Percentiles rank a stretch among this genome's conserved stretches.
phyloP scores from a whole-genome alignment of 129 eudicot species.

The Centella asiatica region DNA sequence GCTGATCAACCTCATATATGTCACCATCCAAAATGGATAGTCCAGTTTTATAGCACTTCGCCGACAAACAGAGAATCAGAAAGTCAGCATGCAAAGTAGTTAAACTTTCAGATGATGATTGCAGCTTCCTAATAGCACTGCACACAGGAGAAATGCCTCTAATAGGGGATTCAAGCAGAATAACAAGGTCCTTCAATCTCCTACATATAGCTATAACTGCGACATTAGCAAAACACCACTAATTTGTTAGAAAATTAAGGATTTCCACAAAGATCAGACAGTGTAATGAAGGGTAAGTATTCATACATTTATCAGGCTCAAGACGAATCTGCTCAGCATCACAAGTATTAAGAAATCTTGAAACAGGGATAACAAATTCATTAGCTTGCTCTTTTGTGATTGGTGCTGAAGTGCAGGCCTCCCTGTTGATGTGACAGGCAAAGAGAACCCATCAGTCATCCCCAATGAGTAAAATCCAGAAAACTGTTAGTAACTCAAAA shows the following conservation, averaged over 20 bases:
- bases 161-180: slow-evolving; percentile 59
- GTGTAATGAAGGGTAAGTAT: not conserved
- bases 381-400: slow-evolving; percentile 49
- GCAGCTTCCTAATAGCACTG: slow-evolving; percentile 69
- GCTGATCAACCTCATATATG: slow-evolving; percentile 81
- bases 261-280: not conserved
- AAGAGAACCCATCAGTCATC: not conserved
- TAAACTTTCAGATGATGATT: slow-evolving; percentile 56
- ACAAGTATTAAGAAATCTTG: slow-evolving; percentile 67
- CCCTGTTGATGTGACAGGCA: slow-evolving; percentile 37
- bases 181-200: slow-evolving; percentile 60
- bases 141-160: slow-evolving; percentile 79
- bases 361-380: slow-evolving; percentile 43
- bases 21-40: slow-evolving; percentile 68
- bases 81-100: slow-evolving; percentile 82
- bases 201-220: slow-evolving; percentile 75
- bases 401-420: slow-evolving; percentile 62
- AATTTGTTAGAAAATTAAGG: not conserved
- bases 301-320: slow-evolving; percentile 74
- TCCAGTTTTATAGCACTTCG: slow-evolving; percentile 80
- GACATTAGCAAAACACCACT: slow-evolving; percentile 16
- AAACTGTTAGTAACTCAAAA: not conserved
- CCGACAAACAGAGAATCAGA: slow-evolving; percentile 68
- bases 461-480: not conserved
- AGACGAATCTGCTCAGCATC: slow-evolving; percentile 63